Evolutionary conservation across 202 grass and related monocot genomes (phyloP).

Genomic region (Zizania palustris): DNA sequence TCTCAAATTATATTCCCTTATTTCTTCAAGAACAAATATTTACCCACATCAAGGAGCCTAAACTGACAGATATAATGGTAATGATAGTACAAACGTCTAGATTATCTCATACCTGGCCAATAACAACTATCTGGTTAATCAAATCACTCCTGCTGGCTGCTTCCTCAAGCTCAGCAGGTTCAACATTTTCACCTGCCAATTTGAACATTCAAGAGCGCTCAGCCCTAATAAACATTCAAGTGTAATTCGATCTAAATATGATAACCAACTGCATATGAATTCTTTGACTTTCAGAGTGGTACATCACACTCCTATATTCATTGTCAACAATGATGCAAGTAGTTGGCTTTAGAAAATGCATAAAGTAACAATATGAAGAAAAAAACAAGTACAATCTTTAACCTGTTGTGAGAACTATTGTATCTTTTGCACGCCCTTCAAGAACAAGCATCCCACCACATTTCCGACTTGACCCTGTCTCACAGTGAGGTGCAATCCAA

Average conservation of each 20-base stretch:
- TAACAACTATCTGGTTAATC: slow-evolving; percentile 84
- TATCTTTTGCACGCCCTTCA: slow-evolving; percentile 97
- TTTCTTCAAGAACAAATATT: slow-evolving; percentile 1
- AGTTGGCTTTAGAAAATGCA: not conserved
- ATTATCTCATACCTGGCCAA: slow-evolving; percentile 69
- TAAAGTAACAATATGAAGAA: not conserved
- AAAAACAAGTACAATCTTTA: slow-evolving; percentile 1
- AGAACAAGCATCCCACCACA: slow-evolving; percentile 94
- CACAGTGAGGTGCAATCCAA: slow-evolving; percentile 73
- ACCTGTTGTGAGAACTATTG: slow-evolving; percentile 98
- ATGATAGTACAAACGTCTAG: not conserved
- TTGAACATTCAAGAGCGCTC: slow-evolving; percentile 19
- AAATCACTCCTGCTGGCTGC: slow-evolving; percentile 74
- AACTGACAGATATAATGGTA: not conserved
- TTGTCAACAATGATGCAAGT: not conserved
- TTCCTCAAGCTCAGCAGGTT: slow-evolving; percentile 85
- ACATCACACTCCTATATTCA: not conserved
- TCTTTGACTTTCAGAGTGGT: not conserved
- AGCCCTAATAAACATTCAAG: slow-evolving; percentile 16
- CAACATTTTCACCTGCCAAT: slow-evolving; percentile 93
- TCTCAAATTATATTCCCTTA: slow-evolving; percentile 19
- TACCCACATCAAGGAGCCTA: not conserved
- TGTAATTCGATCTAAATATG: not conserved
- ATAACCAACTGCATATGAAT: slow-evolving; percentile 4
- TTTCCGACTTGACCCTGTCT: slow-evolving; percentile 62